Conservation (phyloP, 176 grass and related monocot species). For the Pontederia crassipes region DNA sequence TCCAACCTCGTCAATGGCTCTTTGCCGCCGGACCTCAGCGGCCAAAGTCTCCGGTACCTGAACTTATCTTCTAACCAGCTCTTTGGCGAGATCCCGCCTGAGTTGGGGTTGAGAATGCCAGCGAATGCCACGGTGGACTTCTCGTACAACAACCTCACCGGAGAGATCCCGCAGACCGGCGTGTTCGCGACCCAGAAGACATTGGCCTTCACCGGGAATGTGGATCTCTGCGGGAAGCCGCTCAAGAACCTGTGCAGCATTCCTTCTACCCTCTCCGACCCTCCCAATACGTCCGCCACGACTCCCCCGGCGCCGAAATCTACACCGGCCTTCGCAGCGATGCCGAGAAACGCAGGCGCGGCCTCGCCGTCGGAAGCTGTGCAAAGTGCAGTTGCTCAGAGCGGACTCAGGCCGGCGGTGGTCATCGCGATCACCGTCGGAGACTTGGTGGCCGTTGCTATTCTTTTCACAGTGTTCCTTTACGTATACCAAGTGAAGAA, state of each 20-base stretch:
- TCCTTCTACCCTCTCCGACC: background rate
- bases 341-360: background rate
- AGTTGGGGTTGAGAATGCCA: slow-evolving; percentile 1
- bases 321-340: slow-evolving; percentile 11
- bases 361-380: background rate
- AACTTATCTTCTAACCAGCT: slow-evolving; percentile 11
- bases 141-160: slow-evolving; percentile 9
- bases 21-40: background rate
- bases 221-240: slow-evolving; percentile 4
- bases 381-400: background rate
- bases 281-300: background rate
- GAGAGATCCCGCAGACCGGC: slow-evolving; percentile 5
- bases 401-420: background rate
- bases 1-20: slow-evolving; percentile 11
- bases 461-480: slow-evolving; percentile 8
- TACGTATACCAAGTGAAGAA: slow-evolving; percentile 16
- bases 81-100: background rate
- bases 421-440: slow-evolving; percentile 10
- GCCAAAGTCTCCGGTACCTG: background rate
- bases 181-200: slow-evolving; percentile 1
- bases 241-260: slow-evolving; percentile 6
- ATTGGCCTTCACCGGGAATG: slow-evolving; percentile 4
- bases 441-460: slow-evolving; percentile 7
- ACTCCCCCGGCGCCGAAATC: background rate
- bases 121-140: slow-evolving; percentile 7